Evolutionary conservation across 164 flowering plant species (phyloP).

Genomic region (Dillenia turbinata): DNA sequence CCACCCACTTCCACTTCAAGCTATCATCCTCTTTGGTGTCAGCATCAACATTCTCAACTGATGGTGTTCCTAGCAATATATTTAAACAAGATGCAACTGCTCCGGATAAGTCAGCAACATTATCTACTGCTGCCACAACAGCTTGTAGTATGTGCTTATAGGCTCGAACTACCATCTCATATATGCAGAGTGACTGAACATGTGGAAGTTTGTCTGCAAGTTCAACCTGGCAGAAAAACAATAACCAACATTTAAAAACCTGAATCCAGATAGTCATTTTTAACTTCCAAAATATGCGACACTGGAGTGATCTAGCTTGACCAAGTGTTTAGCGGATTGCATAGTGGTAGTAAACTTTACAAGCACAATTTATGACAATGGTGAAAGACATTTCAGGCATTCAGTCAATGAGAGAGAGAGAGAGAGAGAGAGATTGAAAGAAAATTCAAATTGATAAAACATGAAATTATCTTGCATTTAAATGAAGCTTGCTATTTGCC

Average conservation of each 20-base stretch:
- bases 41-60: slow-evolving; percentile 34
- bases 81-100: slow-evolving; percentile 75
- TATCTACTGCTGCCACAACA: slow-evolving; percentile 69
- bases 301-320: no score
- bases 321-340: no score
- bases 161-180: slow-evolving; percentile 93
- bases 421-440: no score
- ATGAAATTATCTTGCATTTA: no score
- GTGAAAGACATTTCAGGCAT: no score
- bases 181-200: slow-evolving; percentile 88
- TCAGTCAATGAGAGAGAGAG: no score
- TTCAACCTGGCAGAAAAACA: slow-evolving; percentile 53
- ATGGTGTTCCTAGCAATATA: slow-evolving; percentile 64
- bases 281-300: neutral
- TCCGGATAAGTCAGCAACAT: slow-evolving; percentile 52
- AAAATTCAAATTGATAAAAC: no score
- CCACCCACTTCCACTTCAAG: slow-evolving; percentile 84
- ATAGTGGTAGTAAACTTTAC: no score
- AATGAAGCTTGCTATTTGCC: no score
- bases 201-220: slow-evolving; percentile 96
- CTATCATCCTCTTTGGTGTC: slow-evolving; percentile 29
- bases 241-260: neutral
- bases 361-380: no score
- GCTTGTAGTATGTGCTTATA: slow-evolving; percentile 85
- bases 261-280: neutral